Evolutionary conservation across 2,329 filamentous ascomycete species (phyloP), one percentile per base, ranked within the genome.

Genomic region (Claviceps pazoutovae): DNA sequence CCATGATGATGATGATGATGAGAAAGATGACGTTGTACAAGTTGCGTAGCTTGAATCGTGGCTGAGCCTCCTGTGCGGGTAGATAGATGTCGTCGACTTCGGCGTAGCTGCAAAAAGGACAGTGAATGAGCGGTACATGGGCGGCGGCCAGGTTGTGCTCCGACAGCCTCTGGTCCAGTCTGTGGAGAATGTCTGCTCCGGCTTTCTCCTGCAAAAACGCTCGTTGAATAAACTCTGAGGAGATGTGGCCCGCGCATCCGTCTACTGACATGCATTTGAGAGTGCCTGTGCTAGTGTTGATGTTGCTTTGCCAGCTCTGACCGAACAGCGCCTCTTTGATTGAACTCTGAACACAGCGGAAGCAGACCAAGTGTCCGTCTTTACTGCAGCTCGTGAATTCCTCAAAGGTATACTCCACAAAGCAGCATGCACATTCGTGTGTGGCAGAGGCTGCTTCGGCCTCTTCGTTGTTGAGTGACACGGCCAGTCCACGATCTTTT

Each of bases 41-140:
- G 58, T 68, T 74, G 58, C 75, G 71, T 41, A 73, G 67, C 54
- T 77, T 78, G 52, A 86, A 65, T 45, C 72, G 78, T 63, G 83
- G 78, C 23, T 70, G 69, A 23, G 76, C 67, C 52, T 79, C 74
- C 49, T 68, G 67, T 46, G 68, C 68, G 11, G 80, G 82, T 21
- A 83, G 71, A 62, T 86, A 87, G 17, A 85, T 71, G 52, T 87
- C 83, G 65, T 96, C 88, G 26, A 89, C 75, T 71, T 97, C 93
- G 36, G 88, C 88, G 62, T 97, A 98, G 57, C 76, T 76, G 72
- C 91, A 98, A 63, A 94, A 96, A 0, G 90, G 89, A 61, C 93
- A 97, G 41, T 83, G 82, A 47, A 93, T 75, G 1, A 97, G 76
- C 3, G 86, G 83, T 6, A 95, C 68, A 21, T 80, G 77, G 23